Conservation (phyloP, 345 rosid species). For the Citrus reticulata region DNA sequence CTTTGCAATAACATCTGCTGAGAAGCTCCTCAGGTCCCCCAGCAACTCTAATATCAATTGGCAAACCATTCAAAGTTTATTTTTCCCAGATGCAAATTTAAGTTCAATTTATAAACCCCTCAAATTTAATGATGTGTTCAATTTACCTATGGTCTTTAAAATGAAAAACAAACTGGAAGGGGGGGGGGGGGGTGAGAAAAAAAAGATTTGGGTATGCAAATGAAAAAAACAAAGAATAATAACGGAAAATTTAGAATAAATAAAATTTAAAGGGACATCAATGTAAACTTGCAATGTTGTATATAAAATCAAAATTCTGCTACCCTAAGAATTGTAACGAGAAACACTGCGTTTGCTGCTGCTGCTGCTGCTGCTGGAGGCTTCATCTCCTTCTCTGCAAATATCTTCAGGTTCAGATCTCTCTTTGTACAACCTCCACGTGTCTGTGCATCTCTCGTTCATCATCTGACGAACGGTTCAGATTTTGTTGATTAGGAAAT, state of each 20-base stretch:
- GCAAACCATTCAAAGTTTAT: too few relatives aligned
- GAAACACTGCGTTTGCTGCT: not conserved
- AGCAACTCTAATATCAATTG: conserved; percentile 25
- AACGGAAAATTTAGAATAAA: accelerated
- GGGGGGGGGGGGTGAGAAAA: accelerated
- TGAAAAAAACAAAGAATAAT: not conserved
- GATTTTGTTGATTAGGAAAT: not conserved
- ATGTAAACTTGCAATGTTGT: not conserved
- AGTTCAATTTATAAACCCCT: too few relatives aligned
- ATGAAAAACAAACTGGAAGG: not conserved
- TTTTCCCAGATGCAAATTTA: too few relatives aligned
- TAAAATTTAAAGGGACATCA: not conserved
- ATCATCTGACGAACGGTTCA: not conserved
- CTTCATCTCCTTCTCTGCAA: conserved; percentile 4
- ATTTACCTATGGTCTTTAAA: too few relatives aligned
- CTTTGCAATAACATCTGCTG: conserved; percentile 63
- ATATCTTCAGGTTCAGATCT: conserved; percentile 13
- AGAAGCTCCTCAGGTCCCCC: conserved; percentile 40
- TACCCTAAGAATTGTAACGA: not conserved
- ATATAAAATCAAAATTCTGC: not conserved
- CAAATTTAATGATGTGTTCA: too few relatives aligned
- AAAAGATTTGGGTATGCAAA: not conserved
- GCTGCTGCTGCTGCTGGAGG: not conserved
- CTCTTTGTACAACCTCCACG: not conserved
- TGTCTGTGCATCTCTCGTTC: not conserved